Evolutionary conservation across 1,284 basidiomycete species (phyloP).

Genomic region (Ceratobasidium papillatum): DNA sequence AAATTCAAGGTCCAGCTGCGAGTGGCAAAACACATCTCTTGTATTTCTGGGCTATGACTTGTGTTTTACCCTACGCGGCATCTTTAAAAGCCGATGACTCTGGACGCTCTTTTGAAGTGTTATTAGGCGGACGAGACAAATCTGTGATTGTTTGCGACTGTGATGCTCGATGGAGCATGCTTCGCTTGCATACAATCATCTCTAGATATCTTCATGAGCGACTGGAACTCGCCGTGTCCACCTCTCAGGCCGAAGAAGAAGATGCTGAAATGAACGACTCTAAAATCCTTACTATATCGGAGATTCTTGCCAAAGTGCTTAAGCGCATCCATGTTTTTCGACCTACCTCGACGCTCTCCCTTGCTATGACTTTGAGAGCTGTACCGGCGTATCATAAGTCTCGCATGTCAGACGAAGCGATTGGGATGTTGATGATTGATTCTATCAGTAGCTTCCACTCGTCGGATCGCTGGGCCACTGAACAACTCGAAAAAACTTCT

Average conservation of each 20-base stretch:
- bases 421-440: conserved; percentile 74
- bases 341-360: conserved; percentile 69
- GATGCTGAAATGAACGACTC: conserved; percentile 38
- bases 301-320: conserved; percentile 58
- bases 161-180: conserved; percentile 68
- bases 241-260: conserved; percentile 47
- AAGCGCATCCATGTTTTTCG: conserved; percentile 69
- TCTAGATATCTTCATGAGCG: conserved; percentile 51
- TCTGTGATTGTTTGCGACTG: conserved; percentile 73
- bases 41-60: conserved; percentile 68
- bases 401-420: conserved; percentile 60
- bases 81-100: conserved; percentile 10
- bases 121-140: conserved; percentile 66
- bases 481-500: conserved; percentile 54
- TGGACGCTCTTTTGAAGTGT: conserved; percentile 42
- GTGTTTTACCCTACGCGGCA: conserved; percentile 60
- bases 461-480: conserved; percentile 71
- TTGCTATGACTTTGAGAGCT: conserved; percentile 69
- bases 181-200: conserved; percentile 64
- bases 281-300: conserved; percentile 46
- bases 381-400: conserved; percentile 65
- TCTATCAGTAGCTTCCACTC: conserved; percentile 80
- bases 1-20: conserved; percentile 75
- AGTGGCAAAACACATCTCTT: conserved; percentile 79
- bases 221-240: neutral